Evolutionary conservation across 225 moss, liverwort and hornwort genomes (phyloP).

Genomic region (Climacium dendroides): DNA sequence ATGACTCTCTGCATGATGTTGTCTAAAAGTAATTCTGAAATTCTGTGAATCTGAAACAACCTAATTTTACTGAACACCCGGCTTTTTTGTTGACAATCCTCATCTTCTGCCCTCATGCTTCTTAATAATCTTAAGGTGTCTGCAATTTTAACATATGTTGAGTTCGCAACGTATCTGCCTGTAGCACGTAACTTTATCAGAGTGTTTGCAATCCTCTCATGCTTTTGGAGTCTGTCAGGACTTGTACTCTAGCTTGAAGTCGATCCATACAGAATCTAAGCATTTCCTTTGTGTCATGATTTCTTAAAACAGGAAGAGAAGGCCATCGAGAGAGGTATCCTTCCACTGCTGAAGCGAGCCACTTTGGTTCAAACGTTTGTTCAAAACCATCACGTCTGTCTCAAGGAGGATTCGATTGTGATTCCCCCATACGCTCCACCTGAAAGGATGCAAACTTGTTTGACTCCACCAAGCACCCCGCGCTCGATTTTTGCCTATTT

Average conservation of each 20-base stretch:
- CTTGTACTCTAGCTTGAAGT: background rate
- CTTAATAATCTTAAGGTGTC: background rate
- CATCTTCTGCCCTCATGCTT: background rate
- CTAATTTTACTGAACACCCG: background rate
- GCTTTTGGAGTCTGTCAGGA: background rate
- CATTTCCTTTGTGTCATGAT: background rate
- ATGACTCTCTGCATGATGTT: background rate
- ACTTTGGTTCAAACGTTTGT: conserved; percentile 95
- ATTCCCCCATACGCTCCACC: conserved; percentile 94
- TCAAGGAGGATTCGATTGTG: conserved; percentile 91
- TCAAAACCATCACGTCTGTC: conserved; percentile 83
- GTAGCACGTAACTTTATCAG: too few relatives aligned
- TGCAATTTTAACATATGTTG: background rate
- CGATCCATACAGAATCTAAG: background rate
- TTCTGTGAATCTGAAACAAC: background rate
- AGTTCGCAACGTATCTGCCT: background rate
- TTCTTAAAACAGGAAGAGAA: conserved; percentile 62
- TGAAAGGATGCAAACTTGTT: conserved; percentile 77
- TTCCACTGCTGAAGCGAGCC: conserved; percentile 60
- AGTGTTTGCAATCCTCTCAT: background rate
- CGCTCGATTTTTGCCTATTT: conserved; percentile 96
- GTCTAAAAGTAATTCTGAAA: background rate
- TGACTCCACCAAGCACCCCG: conserved; percentile 71
- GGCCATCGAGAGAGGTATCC: conserved; percentile 84
- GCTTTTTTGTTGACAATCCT: background rate